Percentiles rank a stretch among this genome's conserved stretches.
phyloP scores from a whole-genome alignment of 805 yeast genomes.

The Yamadazyma sp. region DNA sequence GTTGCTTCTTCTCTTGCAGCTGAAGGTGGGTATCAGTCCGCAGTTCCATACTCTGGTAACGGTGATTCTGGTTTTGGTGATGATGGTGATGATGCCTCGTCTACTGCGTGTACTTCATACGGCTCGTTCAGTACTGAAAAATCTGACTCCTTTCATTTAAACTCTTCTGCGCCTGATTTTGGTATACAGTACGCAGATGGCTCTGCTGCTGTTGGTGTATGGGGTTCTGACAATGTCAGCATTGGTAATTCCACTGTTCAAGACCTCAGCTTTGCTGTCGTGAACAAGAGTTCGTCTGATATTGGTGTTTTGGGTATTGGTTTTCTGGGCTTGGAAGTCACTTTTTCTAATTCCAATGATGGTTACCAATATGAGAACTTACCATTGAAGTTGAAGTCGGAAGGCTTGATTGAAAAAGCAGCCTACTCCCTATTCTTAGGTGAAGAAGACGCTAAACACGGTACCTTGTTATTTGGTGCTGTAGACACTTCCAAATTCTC shows the following conservation, averaged over 20 bases:
- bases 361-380: slow-evolving; percentile 26
- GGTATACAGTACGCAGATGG: slow-evolving; percentile 48
- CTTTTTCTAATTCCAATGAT: slow-evolving; percentile 24
- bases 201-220: slow-evolving; percentile 46
- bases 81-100: slow-evolving; percentile 16
- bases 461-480: slow-evolving; percentile 41
- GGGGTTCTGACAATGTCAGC: slow-evolving; percentile 62
- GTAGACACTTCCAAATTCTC: slow-evolving; percentile 41
- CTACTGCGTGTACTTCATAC: slow-evolving; percentile 43
- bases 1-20: slow-evolving; percentile 1
- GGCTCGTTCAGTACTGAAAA: slow-evolving; percentile 49
- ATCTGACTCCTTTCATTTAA: slow-evolving; percentile 39
- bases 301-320: slow-evolving; percentile 77
- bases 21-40: slow-evolving; percentile 6
- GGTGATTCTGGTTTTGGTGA: slow-evolving; percentile 39
- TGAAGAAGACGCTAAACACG: slow-evolving; percentile 22
- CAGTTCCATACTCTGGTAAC: slow-evolving; percentile 16
- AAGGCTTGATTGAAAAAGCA: slow-evolving; percentile 31
- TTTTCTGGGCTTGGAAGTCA: slow-evolving; percentile 62
- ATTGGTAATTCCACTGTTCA: slow-evolving; percentile 49
- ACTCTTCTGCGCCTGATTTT: slow-evolving; percentile 40
- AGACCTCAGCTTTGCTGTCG: slow-evolving; percentile 70
- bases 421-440: slow-evolving; percentile 35
- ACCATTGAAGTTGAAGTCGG: slow-evolving; percentile 29
- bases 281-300: slow-evolving; percentile 58